phyloP scores from a whole-genome alignment of 306 rosid genomes.

The Cucurbita ficifolia region DNA sequence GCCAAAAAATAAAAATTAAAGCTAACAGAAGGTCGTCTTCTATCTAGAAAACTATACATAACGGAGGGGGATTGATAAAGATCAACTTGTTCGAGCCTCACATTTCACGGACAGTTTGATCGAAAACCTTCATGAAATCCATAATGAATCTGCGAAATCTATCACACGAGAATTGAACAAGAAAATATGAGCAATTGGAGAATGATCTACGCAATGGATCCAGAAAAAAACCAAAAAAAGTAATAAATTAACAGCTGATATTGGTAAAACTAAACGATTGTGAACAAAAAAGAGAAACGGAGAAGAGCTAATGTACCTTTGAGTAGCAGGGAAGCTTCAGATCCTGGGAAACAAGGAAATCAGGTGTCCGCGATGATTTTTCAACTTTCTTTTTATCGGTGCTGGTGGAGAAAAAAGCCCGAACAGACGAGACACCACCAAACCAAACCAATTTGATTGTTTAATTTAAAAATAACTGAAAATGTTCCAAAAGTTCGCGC shows the following conservation, averaged over 20 bases:
- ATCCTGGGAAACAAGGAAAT: neutral
- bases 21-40: neutral
- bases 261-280: neutral
- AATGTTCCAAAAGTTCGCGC: neutral
- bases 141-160: conserved; percentile 42
- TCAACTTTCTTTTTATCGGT: neutral
- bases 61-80: conserved; percentile 3
- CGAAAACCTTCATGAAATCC: conserved; percentile 99
- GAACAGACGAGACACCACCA: neutral
- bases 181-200: neutral
- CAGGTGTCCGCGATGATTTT: neutral
- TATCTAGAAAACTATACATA: neutral
- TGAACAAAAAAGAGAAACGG: neutral
- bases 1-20: neutral
- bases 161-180: neutral
- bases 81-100: conserved; percentile 16
- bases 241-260: neutral
- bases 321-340: neutral
- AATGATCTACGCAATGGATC: neutral
- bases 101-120: conserved; percentile 99
- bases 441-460: neutral
- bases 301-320: neutral
- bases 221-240: neutral
- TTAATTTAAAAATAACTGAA: neutral
- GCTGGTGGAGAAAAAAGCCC: neutral